phyloP scores from a whole-genome alignment of 768 basidiomycete species.

The Leucocoprinus birnbaumii region DNA sequence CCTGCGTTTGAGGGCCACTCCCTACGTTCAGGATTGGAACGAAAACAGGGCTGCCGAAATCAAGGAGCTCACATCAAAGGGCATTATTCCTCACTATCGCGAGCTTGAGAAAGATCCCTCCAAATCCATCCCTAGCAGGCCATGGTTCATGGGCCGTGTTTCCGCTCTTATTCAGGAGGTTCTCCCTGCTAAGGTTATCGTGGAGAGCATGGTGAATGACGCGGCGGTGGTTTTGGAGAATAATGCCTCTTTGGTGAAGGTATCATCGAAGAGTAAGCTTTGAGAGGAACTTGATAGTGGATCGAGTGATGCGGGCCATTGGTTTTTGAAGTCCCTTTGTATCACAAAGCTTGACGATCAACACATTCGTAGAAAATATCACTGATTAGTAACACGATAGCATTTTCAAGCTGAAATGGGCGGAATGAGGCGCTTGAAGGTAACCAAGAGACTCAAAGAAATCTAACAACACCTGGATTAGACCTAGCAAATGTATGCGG shows the following conservation, averaged over 20 bases:
- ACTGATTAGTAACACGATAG: no score
- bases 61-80: slow-evolving; percentile 75
- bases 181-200: slow-evolving; percentile 77
- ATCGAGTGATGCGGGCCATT: no score
- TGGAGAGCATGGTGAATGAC: slow-evolving; percentile 68
- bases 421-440: no score
- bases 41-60: slow-evolving; percentile 79
- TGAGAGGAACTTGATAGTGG: no score
- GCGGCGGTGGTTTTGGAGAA: slow-evolving; percentile 33
- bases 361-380: no score
- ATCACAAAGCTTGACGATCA: no score
- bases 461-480: no score
- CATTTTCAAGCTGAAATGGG: no score
- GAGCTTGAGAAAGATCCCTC: slow-evolving; percentile 83
- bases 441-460: no score
- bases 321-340: no score
- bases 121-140: slow-evolving; percentile 59
- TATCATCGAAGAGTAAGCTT: slow-evolving; percentile 46
- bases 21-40: slow-evolving; percentile 83
- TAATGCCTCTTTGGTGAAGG: slow-evolving; percentile 34
- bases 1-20: slow-evolving; percentile 78
- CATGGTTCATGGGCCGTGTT: slow-evolving; percentile 87
- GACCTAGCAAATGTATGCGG: no score
- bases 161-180: slow-evolving; percentile 72
- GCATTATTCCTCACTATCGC: slow-evolving; percentile 71